These are phyloP conservation scores for Boletus patriciae DNA, from an alignment of 768 basidiomycete species.

Conservation along the genomic window DNA sequence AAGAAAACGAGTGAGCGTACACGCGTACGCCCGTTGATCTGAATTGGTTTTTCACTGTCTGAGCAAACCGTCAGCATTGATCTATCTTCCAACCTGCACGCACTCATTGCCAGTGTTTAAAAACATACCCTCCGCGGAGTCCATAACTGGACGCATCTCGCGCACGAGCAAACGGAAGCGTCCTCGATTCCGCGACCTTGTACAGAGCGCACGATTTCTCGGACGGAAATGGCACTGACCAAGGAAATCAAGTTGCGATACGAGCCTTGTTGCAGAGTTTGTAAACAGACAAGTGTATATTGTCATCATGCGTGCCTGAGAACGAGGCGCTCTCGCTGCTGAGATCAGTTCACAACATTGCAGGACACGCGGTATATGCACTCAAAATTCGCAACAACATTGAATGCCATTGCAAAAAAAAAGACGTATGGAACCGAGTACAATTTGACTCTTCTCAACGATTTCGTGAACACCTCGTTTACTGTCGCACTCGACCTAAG, in stretches of 20 bases:
- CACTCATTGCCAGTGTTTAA: no score
- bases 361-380: no score
- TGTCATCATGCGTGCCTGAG: no score
- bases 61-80: background rate
- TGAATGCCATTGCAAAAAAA: slow-evolving; percentile 5
- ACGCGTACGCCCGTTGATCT: background rate
- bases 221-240: background rate
- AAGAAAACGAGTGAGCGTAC: background rate
- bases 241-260: background rate
- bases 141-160: slow-evolving; percentile 32
- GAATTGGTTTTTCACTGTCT: background rate
- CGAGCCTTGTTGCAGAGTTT: no score
- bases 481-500: background rate
- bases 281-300: no score
- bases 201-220: slow-evolving; percentile 25
- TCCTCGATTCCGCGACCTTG: slow-evolving; percentile 25
- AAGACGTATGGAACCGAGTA: background rate
- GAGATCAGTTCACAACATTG: no score
- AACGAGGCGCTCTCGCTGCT: no score
- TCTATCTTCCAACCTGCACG: background rate
- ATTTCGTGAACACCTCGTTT: background rate
- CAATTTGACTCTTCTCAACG: background rate
- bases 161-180: slow-evolving; percentile 30
- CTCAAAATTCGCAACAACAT: background rate
- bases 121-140: no score